Base-by-base conservation (phyloP, 2,329 filamentous ascomycete species). In the Thielaviopsis punctulata region DNA sequence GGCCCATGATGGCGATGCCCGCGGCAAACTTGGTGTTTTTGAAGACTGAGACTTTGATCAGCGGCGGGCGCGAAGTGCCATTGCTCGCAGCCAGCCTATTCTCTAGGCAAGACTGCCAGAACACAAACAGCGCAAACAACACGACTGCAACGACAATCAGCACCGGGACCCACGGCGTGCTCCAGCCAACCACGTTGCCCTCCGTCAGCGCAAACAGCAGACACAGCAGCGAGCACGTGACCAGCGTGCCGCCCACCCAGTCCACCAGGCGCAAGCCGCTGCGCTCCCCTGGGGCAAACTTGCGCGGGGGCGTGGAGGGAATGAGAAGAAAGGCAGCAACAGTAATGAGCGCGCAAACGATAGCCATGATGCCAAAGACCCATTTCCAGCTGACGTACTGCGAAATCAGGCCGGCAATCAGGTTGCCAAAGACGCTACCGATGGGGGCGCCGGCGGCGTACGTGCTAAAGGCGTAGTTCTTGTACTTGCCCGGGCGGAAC, bases 151-250 rank as follows among this genome's bases (percentile, higher is more conserved):
- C 63, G 2, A 77, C 74, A 33, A 84, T 75, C 15, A 83, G 64
- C 1, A 69, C 67, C 0, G 76, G 71, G 4, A 84, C 70, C 73
- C 78, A 84, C 0, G 79, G 71, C 0, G 73, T 76, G 7, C 64
- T 62, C 82, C 82, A 86, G 4, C 82, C 81, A 1, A 80, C 75
- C 0, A 82, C 76, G 57, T 83, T 84, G 19, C 81, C 82, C 60
- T 85, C 75, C 0, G 81, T 82, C 24, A 86, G 66, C 0, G 79
- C 76, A 55, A 84, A 82, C 33, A 84, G 68, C 9, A 86, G 68
- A 0, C 77, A 71, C 8, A 85, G 64, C 3, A 84, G 68, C 0
- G 77, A 78, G 1, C 69, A 61, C 0, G 82, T 85, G 57, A 85
- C 72, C 41, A 84, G 66, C 0, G 71, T 67, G 0, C 76, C 80